Conservation (phyloP, 2,329 filamentous ascomycete species). For the Cladorrhinum sp. region DNA sequence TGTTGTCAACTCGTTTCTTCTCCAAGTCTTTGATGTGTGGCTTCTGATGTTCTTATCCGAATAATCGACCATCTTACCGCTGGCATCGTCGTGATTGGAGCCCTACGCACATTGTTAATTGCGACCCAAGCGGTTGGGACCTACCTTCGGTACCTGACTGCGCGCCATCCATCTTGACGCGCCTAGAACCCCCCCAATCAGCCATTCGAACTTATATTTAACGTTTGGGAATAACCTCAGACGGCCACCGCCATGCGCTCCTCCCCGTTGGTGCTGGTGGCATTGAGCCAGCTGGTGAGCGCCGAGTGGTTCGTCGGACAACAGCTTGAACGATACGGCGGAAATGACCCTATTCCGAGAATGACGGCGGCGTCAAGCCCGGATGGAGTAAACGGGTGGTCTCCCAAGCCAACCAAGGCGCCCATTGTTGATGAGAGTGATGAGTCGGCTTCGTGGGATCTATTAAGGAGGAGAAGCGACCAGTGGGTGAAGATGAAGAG, state of each 20-base stretch:
- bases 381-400: conserved; percentile 20
- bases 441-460: conserved; percentile 20
- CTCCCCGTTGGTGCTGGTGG: neutral
- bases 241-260: neutral
- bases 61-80: neutral
- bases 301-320: neutral
- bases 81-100: neutral
- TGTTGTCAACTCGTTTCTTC: neutral
- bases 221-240: neutral
- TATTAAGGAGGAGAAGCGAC: conserved; percentile 19
- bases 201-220: neutral
- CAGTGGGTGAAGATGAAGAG: conserved; percentile 10
- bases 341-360: conserved; percentile 7
- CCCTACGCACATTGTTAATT: neutral
- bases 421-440: conserved; percentile 10
- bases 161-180: neutral
- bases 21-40: neutral
- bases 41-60: neutral
- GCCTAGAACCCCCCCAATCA: neutral
- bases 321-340: neutral
- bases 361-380: conserved; percentile 12
- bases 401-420: conserved; percentile 22
- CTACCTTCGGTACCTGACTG: neutral
- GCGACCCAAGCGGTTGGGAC: neutral
- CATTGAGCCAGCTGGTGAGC: neutral